Base-by-base conservation (phyloP, 768 basidiomycete genomes). In the Lactarius sp. region DNA sequence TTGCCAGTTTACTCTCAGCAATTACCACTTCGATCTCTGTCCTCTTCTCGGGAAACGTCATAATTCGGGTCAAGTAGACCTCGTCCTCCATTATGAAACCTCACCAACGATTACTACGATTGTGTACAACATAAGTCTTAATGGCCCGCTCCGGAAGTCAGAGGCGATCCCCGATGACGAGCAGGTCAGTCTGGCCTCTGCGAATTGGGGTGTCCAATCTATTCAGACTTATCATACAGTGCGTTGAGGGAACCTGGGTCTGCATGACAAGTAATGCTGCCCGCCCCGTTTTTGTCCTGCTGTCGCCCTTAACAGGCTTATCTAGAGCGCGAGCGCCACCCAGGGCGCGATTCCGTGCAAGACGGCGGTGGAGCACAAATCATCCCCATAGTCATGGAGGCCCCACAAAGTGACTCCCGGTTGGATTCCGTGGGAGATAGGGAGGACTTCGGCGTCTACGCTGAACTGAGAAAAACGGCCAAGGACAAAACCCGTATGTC, bases 51-150 rank as follows among this genome's bases (percentile, higher is more conserved):
- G 64, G 33, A 65, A 57, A 27, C 67, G 68, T 52, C 67, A 68
- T 47, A 60, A 59, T n/a, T 33, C 64, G 22, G 69, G 64, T 37
- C 69, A 58, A 66, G 37, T 56, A 34, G 18, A 56, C 54, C 49
- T 73, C 50, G 61, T 62, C 59, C 56, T 41, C 33, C 67, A 66
- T 56, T 62, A 61, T 52, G 47, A 61, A 61, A 72, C 72, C 18
- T 69, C 72, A 36, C 72, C 73, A 13, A 73, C 70, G 36, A 53
- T 72, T 51, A 75, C 72, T 6, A 73, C 68, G 60, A 71, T 66
- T 27, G 60, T 62, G 47, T 75, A 75, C 64, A 60, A 57, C 60
- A 69, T 74, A 44, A 66, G 67, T 27, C 64, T 75, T 18, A 52
- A 59, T 34, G 74, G 70, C 12, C 65, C 71, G 36, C 65, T 77